These are phyloP conservation scores for Fusarium falciforme DNA, from an alignment of 2,329 filamentous ascomycete species.

Conservation along the genomic window DNA sequence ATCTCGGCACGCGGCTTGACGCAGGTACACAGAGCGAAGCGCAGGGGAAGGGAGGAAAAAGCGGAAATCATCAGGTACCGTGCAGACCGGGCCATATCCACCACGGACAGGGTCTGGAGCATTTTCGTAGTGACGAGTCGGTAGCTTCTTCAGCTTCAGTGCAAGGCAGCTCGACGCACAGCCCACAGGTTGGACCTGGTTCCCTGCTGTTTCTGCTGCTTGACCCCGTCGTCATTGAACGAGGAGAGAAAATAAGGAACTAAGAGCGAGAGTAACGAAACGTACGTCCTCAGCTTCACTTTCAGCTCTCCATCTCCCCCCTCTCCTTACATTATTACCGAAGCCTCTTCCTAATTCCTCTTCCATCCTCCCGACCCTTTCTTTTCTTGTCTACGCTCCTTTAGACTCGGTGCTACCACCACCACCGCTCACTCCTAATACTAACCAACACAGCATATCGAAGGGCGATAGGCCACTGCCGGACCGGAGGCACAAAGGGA, in stretches of 20 bases:
- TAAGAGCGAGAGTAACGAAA: slow-evolving; percentile 1
- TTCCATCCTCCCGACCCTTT: slow-evolving; percentile 6
- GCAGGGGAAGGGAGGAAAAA: slow-evolving; percentile 28
- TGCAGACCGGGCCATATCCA: slow-evolving; percentile 30
- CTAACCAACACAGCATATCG: slow-evolving; percentile 27
- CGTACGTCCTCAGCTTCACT: slow-evolving; percentile 31
- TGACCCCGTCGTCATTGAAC: slow-evolving; percentile 16
- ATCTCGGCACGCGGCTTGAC: slow-evolving; percentile 17
- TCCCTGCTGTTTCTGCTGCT: slow-evolving; percentile 10
- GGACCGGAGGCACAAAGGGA: slow-evolving; percentile 25
- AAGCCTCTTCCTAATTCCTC: slow-evolving; percentile 12
- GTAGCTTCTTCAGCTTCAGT: slow-evolving; percentile 12
- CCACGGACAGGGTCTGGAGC: slow-evolving; percentile 10
- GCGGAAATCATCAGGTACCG: slow-evolving; percentile 37
- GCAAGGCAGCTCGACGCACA: slow-evolving; percentile 28
- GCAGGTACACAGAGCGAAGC: slow-evolving; percentile 31
- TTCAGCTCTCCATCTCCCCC: slow-evolving; percentile 7
- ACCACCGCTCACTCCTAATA: slow-evolving; percentile 21
- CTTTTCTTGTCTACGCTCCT: slow-evolving; percentile 2
- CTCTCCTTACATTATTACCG: slow-evolving; percentile 21
- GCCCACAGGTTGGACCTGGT: slow-evolving; percentile 32
- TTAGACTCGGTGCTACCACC: neutral
- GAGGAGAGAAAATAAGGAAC: slow-evolving; percentile 4
- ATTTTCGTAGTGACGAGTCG: neutral
- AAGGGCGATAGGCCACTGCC: slow-evolving; percentile 34